Conservation (phyloP, 495 filamentous ascomycete species). For the Glonium stellatum region DNA sequence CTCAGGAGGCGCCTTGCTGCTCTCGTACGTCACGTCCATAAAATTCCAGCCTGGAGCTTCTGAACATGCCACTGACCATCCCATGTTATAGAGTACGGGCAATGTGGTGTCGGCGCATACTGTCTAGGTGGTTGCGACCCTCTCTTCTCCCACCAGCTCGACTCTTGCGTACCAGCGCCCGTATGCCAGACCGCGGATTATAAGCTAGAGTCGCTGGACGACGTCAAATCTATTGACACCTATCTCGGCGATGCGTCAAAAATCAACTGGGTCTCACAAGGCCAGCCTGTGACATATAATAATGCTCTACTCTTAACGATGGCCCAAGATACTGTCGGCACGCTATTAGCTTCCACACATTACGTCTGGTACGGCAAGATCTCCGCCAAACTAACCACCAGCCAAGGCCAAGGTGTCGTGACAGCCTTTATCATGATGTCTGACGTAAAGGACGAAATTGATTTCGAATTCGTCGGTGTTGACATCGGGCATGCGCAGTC, state of each 20-base stretch:
- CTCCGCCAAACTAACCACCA: conserved; percentile 77
- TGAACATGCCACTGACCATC: conserved; percentile 10
- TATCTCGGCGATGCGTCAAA: conserved; percentile 77
- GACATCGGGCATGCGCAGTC: conserved; percentile 74
- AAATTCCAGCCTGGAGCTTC: neutral
- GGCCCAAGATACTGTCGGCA: conserved; percentile 71
- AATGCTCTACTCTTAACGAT: conserved; percentile 74
- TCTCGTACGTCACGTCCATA: conserved; percentile 60
- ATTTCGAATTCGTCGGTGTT: conserved; percentile 87
- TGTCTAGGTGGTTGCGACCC: conserved; percentile 95
- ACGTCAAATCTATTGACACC: conserved; percentile 58
- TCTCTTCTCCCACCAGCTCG: conserved; percentile 66
- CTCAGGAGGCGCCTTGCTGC: conserved; percentile 73
- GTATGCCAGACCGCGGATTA: conserved; percentile 69
- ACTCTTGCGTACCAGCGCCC: conserved; percentile 81
- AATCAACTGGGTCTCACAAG: conserved; percentile 83
- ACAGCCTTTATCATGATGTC: conserved; percentile 91
- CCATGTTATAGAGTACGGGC: conserved; percentile 68
- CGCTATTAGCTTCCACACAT: conserved; percentile 76
- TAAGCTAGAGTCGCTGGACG: conserved; percentile 61
- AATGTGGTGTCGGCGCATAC: conserved; percentile 90
- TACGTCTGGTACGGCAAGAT: conserved; percentile 98
- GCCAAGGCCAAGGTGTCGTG: conserved; percentile 78
- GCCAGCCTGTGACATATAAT: conserved; percentile 59
- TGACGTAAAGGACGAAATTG: conserved; percentile 96